A percentile compares a stretch with the other conserved stretches of the same genome.
Conservation (phyloP, 2,329 filamentous ascomycete genomes). For the Neofusicoccum ribis region DNA sequence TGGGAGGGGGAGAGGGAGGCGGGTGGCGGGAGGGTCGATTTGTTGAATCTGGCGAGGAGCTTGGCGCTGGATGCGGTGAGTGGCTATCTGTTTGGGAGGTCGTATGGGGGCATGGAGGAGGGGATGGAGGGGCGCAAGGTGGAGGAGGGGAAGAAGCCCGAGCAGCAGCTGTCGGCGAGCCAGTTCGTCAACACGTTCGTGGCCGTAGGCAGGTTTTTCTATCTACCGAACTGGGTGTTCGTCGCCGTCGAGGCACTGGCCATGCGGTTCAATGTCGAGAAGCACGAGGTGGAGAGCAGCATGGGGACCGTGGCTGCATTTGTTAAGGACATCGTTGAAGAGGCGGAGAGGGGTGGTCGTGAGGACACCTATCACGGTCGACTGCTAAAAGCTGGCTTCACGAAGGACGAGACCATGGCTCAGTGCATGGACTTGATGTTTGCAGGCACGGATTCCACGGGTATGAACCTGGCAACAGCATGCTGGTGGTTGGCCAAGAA, state of each 20-base stretch:
- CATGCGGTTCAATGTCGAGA: conserved; percentile 37
- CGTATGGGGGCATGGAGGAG: conserved; percentile 52
- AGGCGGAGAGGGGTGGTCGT: conserved; percentile 24
- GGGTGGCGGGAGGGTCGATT: conserved; percentile 40
- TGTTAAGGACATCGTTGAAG: conserved; percentile 41
- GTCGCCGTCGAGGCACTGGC: conserved; percentile 39
- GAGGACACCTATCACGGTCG: conserved; percentile 51
- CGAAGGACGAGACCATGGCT: conserved; percentile 46
- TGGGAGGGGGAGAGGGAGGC: conserved; percentile 21
- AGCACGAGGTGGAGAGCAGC: conserved; percentile 35
- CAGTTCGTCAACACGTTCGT: conserved; percentile 26
- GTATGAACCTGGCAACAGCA: conserved; percentile 53
- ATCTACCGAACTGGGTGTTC: conserved; percentile 49
- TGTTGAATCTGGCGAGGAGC: conserved; percentile 51
- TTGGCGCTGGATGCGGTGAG: conserved; percentile 57
- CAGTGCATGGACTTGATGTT: conserved; percentile 57
- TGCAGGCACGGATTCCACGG: conserved; percentile 35
- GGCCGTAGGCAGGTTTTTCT: conserved; percentile 51
- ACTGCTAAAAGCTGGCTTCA: conserved; percentile 47
- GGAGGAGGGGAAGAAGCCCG: neutral
- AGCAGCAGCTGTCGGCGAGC: conserved; percentile 47
- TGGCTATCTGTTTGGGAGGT: conserved; percentile 54
- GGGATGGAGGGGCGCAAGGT: conserved; percentile 25
- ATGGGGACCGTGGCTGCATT: conserved; percentile 47
- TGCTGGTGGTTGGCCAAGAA: conserved; percentile 47